phyloP scores from a whole-genome alignment of 306 rosid species.

The Trichosanthes cucumerina region DNA sequence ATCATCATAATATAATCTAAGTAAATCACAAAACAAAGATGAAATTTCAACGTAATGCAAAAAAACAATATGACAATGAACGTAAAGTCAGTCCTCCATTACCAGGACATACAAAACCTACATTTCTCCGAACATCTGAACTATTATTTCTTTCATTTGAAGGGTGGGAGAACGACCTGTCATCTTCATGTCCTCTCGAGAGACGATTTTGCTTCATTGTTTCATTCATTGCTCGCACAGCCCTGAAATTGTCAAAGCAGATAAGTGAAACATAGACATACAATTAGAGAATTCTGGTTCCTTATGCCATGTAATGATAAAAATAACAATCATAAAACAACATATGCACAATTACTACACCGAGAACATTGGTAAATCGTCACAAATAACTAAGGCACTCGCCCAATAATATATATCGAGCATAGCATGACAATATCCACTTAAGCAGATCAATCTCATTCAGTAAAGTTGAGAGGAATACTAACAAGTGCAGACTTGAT shows the following conservation, averaged over 20 bases:
- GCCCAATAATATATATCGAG: background rate
- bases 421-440: background rate
- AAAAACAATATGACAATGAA: background rate
- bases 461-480: background rate
- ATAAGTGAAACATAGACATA: background rate
- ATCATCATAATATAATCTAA: background rate
- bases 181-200: constrained; percentile 56
- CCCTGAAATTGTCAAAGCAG: constrained; percentile 36
- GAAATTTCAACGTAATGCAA: constrained; percentile 8
- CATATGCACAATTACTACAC: background rate
- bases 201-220: constrained; percentile 94
- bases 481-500: background rate
- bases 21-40: constrained; percentile 3
- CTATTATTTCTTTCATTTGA: constrained; percentile 28
- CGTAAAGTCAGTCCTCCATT: constrained; percentile 9
- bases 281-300: background rate
- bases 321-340: background rate
- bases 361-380: background rate
- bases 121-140: constrained; percentile 35
- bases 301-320: background rate
- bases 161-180: constrained; percentile 43
- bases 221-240: constrained; percentile 96
- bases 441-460: background rate
- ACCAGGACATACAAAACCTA: constrained; percentile 22
- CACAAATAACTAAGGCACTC: background rate